These are phyloP conservation scores for Pezicula neosporulosa DNA, from an alignment of 2,329 filamentous ascomycete species.

Conservation along the genomic window DNA sequence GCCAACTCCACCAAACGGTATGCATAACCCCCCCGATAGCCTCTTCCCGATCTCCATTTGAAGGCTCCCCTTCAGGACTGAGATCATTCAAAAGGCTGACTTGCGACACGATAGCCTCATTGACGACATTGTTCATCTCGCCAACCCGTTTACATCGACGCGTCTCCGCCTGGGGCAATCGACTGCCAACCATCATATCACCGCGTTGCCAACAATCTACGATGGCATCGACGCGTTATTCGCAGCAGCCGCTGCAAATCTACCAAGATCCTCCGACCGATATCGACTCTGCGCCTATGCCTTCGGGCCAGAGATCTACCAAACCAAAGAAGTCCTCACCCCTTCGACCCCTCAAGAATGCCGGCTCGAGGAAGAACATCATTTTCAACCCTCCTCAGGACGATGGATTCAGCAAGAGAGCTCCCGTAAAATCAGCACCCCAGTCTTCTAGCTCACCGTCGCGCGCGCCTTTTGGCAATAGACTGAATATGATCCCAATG, in stretches of 20 bases:
- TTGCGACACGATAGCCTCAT: slow-evolving; percentile 33
- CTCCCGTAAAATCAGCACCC: slow-evolving; percentile 63
- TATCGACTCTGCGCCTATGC: slow-evolving; percentile 32
- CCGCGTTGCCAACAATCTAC: slow-evolving; percentile 22
- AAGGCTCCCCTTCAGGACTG: slow-evolving; percentile 9
- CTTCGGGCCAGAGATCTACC: slow-evolving; percentile 17
- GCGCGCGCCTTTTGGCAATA: slow-evolving; percentile 58
- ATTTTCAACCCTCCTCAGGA: slow-evolving; percentile 59
- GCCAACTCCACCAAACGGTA: slow-evolving; percentile 17
- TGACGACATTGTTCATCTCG: slow-evolving; percentile 59
- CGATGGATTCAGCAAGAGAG: slow-evolving; percentile 50
- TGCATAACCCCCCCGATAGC: slow-evolving; percentile 18
- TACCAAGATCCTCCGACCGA: slow-evolving; percentile 51
- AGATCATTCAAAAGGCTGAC: slow-evolving; percentile 15
- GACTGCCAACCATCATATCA: not conserved
- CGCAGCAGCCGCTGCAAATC: slow-evolving; percentile 50
- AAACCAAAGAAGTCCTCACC: slow-evolving; percentile 29
- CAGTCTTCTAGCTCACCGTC: slow-evolving; percentile 55
- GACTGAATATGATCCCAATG: slow-evolving; percentile 65
- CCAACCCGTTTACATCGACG: slow-evolving; percentile 50
- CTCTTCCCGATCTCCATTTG: slow-evolving; percentile 13
- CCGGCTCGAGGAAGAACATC: slow-evolving; percentile 53
- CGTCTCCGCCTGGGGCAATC: slow-evolving; percentile 9
- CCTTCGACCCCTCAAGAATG: slow-evolving; percentile 35
- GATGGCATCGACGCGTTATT: slow-evolving; percentile 51